These are phyloP conservation scores for Chionographis japonica DNA, from an alignment of 106 monocot genomes.

Conservation along the genomic window DNA sequence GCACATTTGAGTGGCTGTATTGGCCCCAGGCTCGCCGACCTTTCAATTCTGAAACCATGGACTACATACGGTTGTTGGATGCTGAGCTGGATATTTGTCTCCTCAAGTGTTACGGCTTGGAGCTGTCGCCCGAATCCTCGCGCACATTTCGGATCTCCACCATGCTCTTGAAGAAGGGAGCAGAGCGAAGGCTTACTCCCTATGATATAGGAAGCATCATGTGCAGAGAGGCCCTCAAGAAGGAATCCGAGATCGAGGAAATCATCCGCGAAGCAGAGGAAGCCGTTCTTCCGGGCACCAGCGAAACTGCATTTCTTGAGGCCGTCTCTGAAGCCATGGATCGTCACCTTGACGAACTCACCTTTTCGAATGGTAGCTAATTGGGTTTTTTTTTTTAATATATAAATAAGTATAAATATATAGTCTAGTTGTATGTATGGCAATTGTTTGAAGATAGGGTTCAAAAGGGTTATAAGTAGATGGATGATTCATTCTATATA, in stretches of 20 bases:
- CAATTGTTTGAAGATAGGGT: too few relatives aligned
- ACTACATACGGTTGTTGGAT: slow-evolving; percentile 78
- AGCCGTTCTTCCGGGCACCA: slow-evolving; percentile 51
- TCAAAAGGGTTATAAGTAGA: too few relatives aligned
- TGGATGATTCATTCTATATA: too few relatives aligned
- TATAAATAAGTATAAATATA: too few relatives aligned
- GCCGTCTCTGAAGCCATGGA: slow-evolving; percentile 72
- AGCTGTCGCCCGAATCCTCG: slow-evolving; percentile 49
- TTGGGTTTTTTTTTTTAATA: too few relatives aligned
- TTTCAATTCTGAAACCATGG: slow-evolving; percentile 41
- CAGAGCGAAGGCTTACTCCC: slow-evolving; percentile 58
- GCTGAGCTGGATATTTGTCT: slow-evolving; percentile 73
- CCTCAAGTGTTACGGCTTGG: slow-evolving; percentile 80
- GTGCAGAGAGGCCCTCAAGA: slow-evolving; percentile 74
- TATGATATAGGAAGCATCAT: slow-evolving; percentile 72
- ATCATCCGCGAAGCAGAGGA: slow-evolving; percentile 68
- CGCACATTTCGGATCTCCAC: slow-evolving; percentile 76
- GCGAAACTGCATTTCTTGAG: slow-evolving; percentile 61
- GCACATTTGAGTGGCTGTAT: slow-evolving; percentile 91
- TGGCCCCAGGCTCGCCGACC: slow-evolving; percentile 83
- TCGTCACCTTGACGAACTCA: slow-evolving; percentile 36
- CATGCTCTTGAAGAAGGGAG: slow-evolving; percentile 94
- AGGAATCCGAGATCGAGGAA: slow-evolving; percentile 75
- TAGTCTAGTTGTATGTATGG: too few relatives aligned
- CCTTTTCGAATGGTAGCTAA: background rate